Evolutionary conservation across 177 flowering plant species (phyloP).

Genomic region (Vitis hybrid): DNA sequence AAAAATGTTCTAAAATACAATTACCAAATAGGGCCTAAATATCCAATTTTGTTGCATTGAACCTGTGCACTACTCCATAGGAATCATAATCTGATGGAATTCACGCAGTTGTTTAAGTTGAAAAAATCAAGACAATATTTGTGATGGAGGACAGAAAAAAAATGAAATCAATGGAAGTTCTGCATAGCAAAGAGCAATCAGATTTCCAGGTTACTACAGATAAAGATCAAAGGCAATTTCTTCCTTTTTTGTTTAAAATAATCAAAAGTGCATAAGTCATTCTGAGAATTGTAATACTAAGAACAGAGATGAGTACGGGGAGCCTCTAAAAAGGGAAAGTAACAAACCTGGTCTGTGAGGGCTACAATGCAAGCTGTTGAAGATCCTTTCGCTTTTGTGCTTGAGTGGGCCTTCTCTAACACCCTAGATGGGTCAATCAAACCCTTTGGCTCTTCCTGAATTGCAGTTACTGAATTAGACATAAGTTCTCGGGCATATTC

Average conservation of each 20-base stretch:
- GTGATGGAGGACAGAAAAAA: no score
- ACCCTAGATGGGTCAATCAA: slow-evolving; percentile 38
- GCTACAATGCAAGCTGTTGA: slow-evolving; percentile 57
- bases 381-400: slow-evolving; percentile 43
- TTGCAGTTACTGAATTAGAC: slow-evolving; percentile 33
- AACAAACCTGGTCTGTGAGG: slow-evolving; percentile 33
- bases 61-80: no score
- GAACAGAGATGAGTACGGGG: not conserved
- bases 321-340: not conserved
- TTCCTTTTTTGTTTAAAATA: not conserved
- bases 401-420: slow-evolving; percentile 44
- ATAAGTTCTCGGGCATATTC: slow-evolving; percentile 48
- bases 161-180: no score
- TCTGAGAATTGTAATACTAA: not conserved
- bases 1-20: no score
- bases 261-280: not conserved
- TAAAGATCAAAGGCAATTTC: no score
- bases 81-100: no score
- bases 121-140: no score
- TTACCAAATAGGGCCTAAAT: no score
- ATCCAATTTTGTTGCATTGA: no score
- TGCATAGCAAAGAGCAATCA: no score
- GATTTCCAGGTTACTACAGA: not conserved
- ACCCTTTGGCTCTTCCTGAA: slow-evolving; percentile 38
- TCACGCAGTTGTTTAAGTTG: no score